A percentile compares a stretch with the other conserved stretches of the same genome.
Conservation (phyloP, 2,329 filamentous ascomycete genomes). For the Bertia moriformis region DNA sequence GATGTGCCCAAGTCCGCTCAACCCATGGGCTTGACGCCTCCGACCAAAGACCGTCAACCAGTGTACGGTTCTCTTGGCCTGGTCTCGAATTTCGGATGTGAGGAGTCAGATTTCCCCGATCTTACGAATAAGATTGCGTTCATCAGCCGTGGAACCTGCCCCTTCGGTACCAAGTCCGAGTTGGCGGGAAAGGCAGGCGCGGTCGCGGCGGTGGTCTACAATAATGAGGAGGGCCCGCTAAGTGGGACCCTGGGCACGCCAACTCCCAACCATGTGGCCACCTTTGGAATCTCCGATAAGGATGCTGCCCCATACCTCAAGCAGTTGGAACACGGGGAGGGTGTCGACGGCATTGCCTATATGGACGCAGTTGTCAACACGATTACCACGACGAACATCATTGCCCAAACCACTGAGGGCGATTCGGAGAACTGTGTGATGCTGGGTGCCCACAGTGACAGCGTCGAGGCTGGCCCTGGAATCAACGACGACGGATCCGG, state of each 20-base stretch:
- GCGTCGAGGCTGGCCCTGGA: conserved; percentile 47
- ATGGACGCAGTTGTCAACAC: conserved; percentile 40
- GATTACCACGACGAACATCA: conserved; percentile 41
- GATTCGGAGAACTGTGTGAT: conserved; percentile 51
- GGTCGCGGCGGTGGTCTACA: conserved; percentile 59
- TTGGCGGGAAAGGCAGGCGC: conserved; percentile 57
- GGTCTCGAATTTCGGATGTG: conserved; percentile 48
- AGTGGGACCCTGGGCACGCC: conserved; percentile 56
- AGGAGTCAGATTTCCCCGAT: conserved; percentile 45
- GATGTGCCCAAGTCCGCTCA: conserved; percentile 30
- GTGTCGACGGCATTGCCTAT: conserved; percentile 38
- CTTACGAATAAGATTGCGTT: conserved; percentile 54
- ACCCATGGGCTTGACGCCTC: conserved; percentile 53
- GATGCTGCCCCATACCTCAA: conserved; percentile 41
- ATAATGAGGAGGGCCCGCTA: conserved; percentile 48
- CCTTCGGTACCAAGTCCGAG: conserved; percentile 58
- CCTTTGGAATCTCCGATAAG: conserved; percentile 47
- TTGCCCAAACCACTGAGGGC: conserved; percentile 44
- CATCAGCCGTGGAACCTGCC: conserved; percentile 53
- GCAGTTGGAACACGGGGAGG: conserved; percentile 33
- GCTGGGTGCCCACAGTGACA: conserved; percentile 51
- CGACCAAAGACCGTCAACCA: conserved; percentile 42
- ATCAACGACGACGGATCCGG: conserved; percentile 71
- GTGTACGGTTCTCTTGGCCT: conserved; percentile 45
- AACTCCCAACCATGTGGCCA: conserved; percentile 44